Conservation (phyloP, 805 yeast genomes). For the Ogataea salicorniae region DNA sequence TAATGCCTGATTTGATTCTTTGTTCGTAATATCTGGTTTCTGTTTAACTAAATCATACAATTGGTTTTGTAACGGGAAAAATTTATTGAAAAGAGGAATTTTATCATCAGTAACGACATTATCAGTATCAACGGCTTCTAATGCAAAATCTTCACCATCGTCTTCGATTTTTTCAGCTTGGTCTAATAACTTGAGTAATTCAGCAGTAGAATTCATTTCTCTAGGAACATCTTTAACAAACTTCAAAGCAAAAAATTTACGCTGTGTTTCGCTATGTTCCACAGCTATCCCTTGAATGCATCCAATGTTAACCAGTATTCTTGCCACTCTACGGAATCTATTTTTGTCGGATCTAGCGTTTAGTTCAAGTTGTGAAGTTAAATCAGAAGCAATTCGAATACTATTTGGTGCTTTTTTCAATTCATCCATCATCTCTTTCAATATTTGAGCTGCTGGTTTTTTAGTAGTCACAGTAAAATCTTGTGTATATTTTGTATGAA, state of each 20-base stretch:
- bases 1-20: slow-evolving; percentile 43
- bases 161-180: slow-evolving; percentile 10
- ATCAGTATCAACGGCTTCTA: slow-evolving; percentile 24
- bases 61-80: slow-evolving; percentile 64
- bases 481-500: slow-evolving; percentile 40
- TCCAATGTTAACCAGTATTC: slow-evolving; percentile 41
- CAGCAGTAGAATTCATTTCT: slow-evolving; percentile 1
- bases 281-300: slow-evolving; percentile 19
- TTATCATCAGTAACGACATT: slow-evolving; percentile 25
- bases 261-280: slow-evolving; percentile 19
- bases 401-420: slow-evolving; percentile 55
- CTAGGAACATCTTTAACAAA: slow-evolving; percentile 21
- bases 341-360: slow-evolving; percentile 34
- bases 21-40: slow-evolving; percentile 52
- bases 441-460: slow-evolving; percentile 13
- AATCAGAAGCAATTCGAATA: slow-evolving; percentile 55
- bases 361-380: slow-evolving; percentile 53
- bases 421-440: slow-evolving; percentile 17
- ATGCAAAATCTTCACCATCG: slow-evolving; percentile 26
- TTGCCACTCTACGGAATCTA: slow-evolving; percentile 39
- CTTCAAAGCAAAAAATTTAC: slow-evolving; percentile 22
- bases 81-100: slow-evolving; percentile 39
- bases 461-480: slow-evolving; percentile 1
- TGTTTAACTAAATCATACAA: slow-evolving; percentile 43
- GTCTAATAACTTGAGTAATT: too few relatives aligned